Conservation (phyloP, 2,329 filamentous ascomycete genomes). For the Fusarium begoniae region DNA sequence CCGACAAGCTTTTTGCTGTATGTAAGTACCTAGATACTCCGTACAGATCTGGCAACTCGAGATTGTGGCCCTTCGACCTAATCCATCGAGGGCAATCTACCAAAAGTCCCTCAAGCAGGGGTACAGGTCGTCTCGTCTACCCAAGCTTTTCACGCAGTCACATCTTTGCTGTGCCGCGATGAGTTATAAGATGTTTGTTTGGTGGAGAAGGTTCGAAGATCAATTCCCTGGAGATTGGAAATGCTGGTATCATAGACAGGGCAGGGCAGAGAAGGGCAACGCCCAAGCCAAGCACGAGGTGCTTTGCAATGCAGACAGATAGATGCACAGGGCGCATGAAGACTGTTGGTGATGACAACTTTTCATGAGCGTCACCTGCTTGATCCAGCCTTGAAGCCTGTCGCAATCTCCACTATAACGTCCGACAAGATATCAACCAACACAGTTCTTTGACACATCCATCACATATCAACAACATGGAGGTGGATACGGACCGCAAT, state of each 20-base stretch:
- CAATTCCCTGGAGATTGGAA: neutral
- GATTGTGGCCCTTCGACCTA: conserved; percentile 7
- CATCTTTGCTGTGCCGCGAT: conserved; percentile 28
- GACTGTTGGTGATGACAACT: conserved; percentile 36
- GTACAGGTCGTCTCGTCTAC: neutral
- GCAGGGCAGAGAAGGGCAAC: neutral
- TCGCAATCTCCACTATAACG: conserved; percentile 17
- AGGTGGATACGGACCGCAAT: conserved; percentile 5
- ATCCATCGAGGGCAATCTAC: conserved; percentile 3
- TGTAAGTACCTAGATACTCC: neutral
- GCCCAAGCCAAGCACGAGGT: conserved; percentile 2
- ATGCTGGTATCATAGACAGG: neutral
- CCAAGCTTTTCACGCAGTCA: conserved; percentile 26
- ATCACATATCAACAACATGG: conserved; percentile 20
- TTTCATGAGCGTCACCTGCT: conserved; percentile 30
- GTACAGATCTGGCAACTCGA: conserved; percentile 5
- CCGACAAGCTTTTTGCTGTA: neutral
- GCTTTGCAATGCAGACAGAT: conserved; percentile 13
- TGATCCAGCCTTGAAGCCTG: conserved; percentile 25
- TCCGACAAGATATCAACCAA: conserved; percentile 32
- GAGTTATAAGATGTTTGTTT: conserved; percentile 12
- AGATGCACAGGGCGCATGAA: conserved; percentile 23
- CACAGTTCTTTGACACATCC: conserved; percentile 13
- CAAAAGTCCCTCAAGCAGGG: conserved; percentile 36
- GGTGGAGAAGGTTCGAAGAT: conserved; percentile 23